These are phyloP conservation scores for Pyrrhoderma lamaoense DNA, from an alignment of 1,284 basidiomycete genomes.

Conservation along the genomic window DNA sequence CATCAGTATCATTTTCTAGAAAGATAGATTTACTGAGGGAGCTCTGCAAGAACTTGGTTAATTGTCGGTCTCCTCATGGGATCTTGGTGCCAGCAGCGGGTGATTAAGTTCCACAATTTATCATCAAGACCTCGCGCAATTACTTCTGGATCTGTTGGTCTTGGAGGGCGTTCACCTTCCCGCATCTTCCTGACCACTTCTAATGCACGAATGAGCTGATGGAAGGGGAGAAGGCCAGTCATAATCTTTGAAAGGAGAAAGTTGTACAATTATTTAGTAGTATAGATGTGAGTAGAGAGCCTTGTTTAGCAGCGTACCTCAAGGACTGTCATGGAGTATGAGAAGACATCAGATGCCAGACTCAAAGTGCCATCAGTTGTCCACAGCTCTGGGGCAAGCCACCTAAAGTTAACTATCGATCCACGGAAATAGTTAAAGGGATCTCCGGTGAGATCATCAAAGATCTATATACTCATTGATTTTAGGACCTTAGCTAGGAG, in stretches of 20 bases:
- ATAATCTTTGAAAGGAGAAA: constrained; percentile 32
- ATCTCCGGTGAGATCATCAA: constrained; percentile 44
- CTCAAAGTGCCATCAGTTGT: constrained; percentile 41
- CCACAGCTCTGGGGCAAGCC: constrained; percentile 53
- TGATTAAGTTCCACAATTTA: constrained; percentile 38
- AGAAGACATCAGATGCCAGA: constrained; percentile 43
- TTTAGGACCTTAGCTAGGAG: too few relatives aligned
- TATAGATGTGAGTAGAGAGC: not conserved
- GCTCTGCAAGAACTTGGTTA: constrained; percentile 28
- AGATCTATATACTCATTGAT: constrained; percentile 36
- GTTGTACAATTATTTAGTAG: not conserved
- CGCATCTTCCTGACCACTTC: constrained; percentile 42
- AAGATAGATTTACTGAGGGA: too few relatives aligned
- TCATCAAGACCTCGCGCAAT: constrained; percentile 40
- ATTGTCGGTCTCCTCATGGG: constrained; percentile 35
- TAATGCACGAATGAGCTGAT: constrained; percentile 38
- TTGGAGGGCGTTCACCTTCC: constrained; percentile 24
- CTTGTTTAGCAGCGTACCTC: constrained; percentile 31
- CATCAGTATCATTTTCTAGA: too few relatives aligned
- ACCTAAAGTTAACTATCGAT: constrained; percentile 39
- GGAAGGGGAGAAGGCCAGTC: constrained; percentile 44
- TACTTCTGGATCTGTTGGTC: constrained; percentile 32
- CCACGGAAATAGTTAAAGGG: constrained; percentile 48
- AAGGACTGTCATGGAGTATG: constrained; percentile 47
- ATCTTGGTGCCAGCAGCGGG: constrained; percentile 36